These are phyloP conservation scores for Helichrysum umbraculigerum DNA, from an alignment of 129 eudicot genomes.

Conservation along the genomic window DNA sequence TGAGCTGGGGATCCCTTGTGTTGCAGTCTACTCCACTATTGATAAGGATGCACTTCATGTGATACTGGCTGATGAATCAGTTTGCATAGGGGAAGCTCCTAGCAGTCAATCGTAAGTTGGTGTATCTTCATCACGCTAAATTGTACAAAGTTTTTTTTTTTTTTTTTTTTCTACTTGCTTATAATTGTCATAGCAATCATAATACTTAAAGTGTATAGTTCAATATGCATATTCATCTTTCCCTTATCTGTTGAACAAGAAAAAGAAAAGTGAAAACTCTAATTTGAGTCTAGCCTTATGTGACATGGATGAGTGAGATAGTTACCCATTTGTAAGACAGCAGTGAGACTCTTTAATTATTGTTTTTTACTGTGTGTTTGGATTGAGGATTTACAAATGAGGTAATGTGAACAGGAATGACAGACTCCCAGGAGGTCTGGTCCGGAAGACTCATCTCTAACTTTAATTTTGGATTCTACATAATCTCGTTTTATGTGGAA, in stretches of 20 bases:
- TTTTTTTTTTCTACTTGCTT: not conserved
- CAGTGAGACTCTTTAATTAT: not conserved
- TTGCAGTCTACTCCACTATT: slow-evolving; percentile 95
- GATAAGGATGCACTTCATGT: slow-evolving; percentile 99
- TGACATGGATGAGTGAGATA: not conserved
- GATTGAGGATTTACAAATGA: not conserved
- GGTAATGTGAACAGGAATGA: not conserved
- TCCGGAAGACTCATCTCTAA: not conserved
- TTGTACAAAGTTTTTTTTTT: not conserved
- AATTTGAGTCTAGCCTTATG: not conserved
- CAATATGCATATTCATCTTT: not conserved
- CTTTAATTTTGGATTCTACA: not conserved
- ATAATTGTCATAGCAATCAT: not conserved
- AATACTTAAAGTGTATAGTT: not conserved
- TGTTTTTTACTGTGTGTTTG: not conserved
- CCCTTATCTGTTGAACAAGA: not conserved
- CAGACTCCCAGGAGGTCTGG: not conserved
- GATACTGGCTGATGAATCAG: slow-evolving; percentile 93
- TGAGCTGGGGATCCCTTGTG: slow-evolving; percentile 97
- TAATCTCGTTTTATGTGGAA: not conserved
- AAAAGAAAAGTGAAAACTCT: not conserved
- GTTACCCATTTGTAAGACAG: not conserved
- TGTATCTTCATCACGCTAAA: not conserved
- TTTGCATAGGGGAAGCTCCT: slow-evolving; percentile 99
- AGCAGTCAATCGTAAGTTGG: slow-evolving; percentile 92